Conservation (phyloP, 2,329 filamentous ascomycete species). For the Simplicillium sp. region DNA sequence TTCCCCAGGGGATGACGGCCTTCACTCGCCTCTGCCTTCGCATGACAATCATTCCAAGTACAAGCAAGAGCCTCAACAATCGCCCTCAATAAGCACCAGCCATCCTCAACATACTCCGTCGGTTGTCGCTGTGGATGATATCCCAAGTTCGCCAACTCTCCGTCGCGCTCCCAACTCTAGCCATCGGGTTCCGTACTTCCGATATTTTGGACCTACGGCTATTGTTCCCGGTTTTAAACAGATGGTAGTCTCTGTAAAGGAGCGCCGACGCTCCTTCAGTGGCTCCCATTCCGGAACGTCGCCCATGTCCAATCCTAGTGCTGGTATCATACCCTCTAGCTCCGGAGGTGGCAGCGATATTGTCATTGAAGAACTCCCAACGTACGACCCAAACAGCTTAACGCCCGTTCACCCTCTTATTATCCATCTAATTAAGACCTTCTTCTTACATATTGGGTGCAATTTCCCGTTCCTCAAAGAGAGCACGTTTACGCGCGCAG, state of each 20-base stretch:
- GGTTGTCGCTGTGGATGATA: constrained; percentile 16
- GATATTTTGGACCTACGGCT: constrained; percentile 84
- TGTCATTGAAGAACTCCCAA: constrained; percentile 48
- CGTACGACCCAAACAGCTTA: constrained; percentile 66
- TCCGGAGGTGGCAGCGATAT: constrained; percentile 33
- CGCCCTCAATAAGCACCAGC: constrained; percentile 2
- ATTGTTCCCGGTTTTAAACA: constrained; percentile 90
- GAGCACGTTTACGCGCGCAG: constrained; percentile 61
- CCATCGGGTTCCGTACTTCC: constrained; percentile 74
- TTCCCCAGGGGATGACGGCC: background rate
- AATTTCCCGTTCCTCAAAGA: constrained; percentile 77
- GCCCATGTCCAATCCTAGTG: constrained; percentile 28
- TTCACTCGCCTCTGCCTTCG: constrained; percentile 5
- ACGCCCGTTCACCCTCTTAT: constrained; percentile 67
- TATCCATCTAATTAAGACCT: constrained; percentile 65
- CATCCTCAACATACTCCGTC: constrained; percentile 3
- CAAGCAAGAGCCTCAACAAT: constrained; percentile 1
- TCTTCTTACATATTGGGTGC: constrained; percentile 74
- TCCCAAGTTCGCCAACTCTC: constrained; percentile 30
- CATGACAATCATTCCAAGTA: constrained; percentile 6
- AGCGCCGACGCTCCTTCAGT: constrained; percentile 49
- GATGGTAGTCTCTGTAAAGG: constrained; percentile 73
- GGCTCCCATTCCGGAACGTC: constrained; percentile 48
- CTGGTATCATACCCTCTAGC: constrained; percentile 24
- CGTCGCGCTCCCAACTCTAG: constrained; percentile 36